Conservation (phyloP, 2,329 filamentous ascomycete genomes). For the Phyllosticta paracitricarpa region DNA sequence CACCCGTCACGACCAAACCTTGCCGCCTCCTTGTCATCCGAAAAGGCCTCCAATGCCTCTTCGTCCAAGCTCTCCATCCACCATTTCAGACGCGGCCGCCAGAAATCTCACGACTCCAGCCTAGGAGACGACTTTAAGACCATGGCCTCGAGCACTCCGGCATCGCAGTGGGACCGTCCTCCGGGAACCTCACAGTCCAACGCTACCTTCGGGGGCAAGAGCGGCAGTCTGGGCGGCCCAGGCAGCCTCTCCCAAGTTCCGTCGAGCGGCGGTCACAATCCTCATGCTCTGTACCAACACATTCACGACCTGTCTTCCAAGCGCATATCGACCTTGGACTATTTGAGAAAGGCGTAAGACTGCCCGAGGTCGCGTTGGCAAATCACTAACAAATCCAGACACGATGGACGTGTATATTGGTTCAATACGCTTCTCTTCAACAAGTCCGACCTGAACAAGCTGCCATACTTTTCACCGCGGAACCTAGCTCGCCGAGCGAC, state of each 20-base stretch:
- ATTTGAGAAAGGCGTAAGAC: constrained; percentile 79
- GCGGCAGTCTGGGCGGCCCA: background rate
- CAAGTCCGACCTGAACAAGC: constrained; percentile 64
- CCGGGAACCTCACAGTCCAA: constrained; percentile 7
- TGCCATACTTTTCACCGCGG: constrained; percentile 76
- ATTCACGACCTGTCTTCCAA: constrained; percentile 84
- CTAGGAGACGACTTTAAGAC: background rate
- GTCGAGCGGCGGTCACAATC: constrained; percentile 34
- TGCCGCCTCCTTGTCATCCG: constrained; percentile 27
- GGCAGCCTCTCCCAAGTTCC: constrained; percentile 15
- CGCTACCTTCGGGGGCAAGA: background rate
- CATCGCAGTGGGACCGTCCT: constrained; percentile 4
- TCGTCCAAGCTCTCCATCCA: constrained; percentile 27
- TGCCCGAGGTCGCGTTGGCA: background rate
- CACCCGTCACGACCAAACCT: constrained; percentile 15
- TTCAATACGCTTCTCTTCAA: constrained; percentile 95
- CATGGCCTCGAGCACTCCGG: constrained; percentile 3
- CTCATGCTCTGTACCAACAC: constrained; percentile 50
- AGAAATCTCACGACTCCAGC: constrained; percentile 27
- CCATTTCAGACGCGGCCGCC: constrained; percentile 24
- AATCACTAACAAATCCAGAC: constrained; percentile 40
- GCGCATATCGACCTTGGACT: constrained; percentile 87
- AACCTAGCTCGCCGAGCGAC: constrained; percentile 84
- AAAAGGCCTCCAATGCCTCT: constrained; percentile 19
- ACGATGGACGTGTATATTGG: constrained; percentile 93